Percentiles rank a stretch among this genome's conserved stretches.
Evolutionary conservation across 345 rosid genomes (phyloP).

Genomic region (Euphorbia tirucalli): DNA sequence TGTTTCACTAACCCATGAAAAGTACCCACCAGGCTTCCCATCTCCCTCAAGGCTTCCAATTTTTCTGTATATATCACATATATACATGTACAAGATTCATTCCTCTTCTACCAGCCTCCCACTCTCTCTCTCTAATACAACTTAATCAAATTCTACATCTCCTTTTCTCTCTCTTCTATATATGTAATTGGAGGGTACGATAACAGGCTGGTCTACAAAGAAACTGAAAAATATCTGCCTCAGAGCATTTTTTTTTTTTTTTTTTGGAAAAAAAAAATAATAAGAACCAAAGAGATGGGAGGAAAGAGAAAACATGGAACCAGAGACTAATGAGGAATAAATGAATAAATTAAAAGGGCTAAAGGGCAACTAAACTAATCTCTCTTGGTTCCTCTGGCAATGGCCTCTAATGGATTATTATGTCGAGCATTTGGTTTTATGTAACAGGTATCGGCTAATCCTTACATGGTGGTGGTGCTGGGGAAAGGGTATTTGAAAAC

Average conservation of each 20-base stretch:
- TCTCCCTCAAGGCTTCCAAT: conserved; percentile 45
- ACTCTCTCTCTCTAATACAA: conserved; percentile 33
- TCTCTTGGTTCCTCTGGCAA: conserved; percentile 43
- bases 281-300: too few species aligned
- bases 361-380: conserved; percentile 48
- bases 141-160: conserved; percentile 43
- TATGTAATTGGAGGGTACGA: conserved; percentile 34
- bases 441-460: conserved; percentile 47
- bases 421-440: conserved; percentile 35
- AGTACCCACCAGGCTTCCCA: conserved; percentile 49
- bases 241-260: not conserved
- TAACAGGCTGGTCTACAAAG: conserved; percentile 47
- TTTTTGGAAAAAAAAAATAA: conserved; percentile 2
- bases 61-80: conserved; percentile 50
- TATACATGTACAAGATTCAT: conserved; percentile 48
- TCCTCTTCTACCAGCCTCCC: conserved; percentile 43
- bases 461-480: conserved; percentile 23
- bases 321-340: conserved; percentile 59
- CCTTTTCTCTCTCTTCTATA: conserved; percentile 8
- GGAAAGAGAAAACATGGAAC: conserved; percentile 33
- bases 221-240: conserved; percentile 24
- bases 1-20: conserved; percentile 41
- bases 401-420: conserved; percentile 42
- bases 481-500: conserved; percentile 16
- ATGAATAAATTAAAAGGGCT: conserved; percentile 53